Base-by-base conservation (phyloP, 345 rosid species). In the Adansonia digitata region DNA sequence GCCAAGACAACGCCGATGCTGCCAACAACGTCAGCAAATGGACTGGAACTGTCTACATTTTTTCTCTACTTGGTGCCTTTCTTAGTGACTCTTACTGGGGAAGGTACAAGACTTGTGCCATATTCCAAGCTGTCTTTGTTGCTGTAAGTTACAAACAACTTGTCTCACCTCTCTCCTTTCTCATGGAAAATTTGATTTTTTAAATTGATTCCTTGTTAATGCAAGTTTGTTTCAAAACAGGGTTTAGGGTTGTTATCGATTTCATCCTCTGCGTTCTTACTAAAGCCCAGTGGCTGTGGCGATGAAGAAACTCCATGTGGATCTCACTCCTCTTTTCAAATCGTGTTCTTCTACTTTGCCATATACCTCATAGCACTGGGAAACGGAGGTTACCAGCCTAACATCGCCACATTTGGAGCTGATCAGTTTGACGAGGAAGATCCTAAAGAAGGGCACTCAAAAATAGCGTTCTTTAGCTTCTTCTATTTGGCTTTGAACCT, bases 71-170 rank as follows among this genome's bases (percentile, higher is more conserved):
- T 0, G 99, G 99, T 0, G 99, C 99, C 79, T 93, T 95, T 84
- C 97, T 95, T 61, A 93, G 97, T 49, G 99, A 95, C 75, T 90
- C 99, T 68, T 95, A 90, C 74, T 95, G 99, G 99, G 99, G 99
- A 43, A 85, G 99, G 34, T 93, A 90, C 87, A 90, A 89, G 81
- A 95, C 98, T 13, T 91, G 99, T 83, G 92, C 96, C 29, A 84
- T 91, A 79, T 95, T 95, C 59, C 99, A 93, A 81, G 88, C 83
- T 81, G 85, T 94, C 85, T 91, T 95, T 71, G 99, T 91, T 82
- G 66, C 83, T 0, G 99, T 95, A 84, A 87, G 87, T 80, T 46
- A 31, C 31, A 65, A 61, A 43, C 18, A 2, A 14, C 62, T 40
- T 60, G 10, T 7, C 42, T 10, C 39, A 20, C 0, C 2, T 13